Evolutionary conservation across 73 alveolate genomes (phyloP).

Genomic region (Effrenium voratum): DNA sequence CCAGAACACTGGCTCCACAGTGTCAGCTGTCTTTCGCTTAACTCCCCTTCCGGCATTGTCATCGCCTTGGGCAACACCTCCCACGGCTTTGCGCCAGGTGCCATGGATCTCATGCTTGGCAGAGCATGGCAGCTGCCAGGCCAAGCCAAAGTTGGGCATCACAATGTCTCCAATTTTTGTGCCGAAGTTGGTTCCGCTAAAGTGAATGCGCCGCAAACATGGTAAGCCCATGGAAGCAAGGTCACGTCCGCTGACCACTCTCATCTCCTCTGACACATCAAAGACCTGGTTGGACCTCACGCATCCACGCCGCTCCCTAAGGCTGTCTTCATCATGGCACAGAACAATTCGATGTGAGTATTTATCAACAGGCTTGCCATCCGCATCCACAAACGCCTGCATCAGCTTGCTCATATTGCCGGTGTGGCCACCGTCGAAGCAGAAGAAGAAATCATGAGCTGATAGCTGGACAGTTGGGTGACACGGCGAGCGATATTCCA

Average conservation of each 20-base stretch:
- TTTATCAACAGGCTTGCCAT: background rate
- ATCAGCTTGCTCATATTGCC: background rate
- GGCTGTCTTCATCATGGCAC: background rate
- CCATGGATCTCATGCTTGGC: background rate
- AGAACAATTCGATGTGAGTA: background rate
- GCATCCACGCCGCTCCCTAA: background rate
- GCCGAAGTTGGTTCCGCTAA: background rate
- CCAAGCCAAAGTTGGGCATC: background rate
- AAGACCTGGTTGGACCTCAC: background rate
- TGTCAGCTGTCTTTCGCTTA: background rate
- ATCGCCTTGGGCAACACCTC: background rate
- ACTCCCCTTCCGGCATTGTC: background rate
- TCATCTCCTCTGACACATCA: background rate
- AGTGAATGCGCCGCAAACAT: background rate
- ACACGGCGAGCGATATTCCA: background rate
- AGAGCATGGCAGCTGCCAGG: background rate
- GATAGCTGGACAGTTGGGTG: background rate
- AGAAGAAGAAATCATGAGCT: background rate
- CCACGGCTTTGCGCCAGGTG: background rate
- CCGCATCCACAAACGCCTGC: background rate
- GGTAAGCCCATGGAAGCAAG: background rate
- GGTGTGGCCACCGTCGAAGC: background rate
- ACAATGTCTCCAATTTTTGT: constrained; percentile 13
- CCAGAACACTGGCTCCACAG: background rate
- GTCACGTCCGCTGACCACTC: background rate